Evolutionary conservation across 192 early-diverging fungal species (phyloP).

Genomic region (Lobulomyces angularis): DNA sequence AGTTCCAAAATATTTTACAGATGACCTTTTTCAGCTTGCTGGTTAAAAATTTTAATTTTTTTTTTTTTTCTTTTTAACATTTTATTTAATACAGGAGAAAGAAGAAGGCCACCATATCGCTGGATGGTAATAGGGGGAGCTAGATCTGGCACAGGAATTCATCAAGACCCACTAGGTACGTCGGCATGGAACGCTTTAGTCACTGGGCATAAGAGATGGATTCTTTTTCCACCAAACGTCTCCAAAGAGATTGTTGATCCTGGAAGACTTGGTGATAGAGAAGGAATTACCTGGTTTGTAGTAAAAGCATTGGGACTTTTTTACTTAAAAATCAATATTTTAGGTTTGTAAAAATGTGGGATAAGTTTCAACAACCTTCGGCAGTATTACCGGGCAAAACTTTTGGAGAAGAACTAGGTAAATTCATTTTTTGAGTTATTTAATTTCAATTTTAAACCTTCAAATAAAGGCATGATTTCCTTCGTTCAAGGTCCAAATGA

Average conservation of each 20-base stretch:
- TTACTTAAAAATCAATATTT: constrained; percentile 13
- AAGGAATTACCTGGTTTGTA: constrained; percentile 64
- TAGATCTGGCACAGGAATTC: constrained; percentile 58
- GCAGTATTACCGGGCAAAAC: constrained; percentile 3
- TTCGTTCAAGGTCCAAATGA: constrained; percentile 62
- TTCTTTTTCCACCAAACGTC: constrained; percentile 59
- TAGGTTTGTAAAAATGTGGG: constrained; percentile 3
- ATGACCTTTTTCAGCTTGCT: constrained; percentile 56
- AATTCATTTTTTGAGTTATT: too few relatives aligned
- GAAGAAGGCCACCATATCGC: constrained; percentile 54
- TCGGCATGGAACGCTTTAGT: constrained; percentile 70
- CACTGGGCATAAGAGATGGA: constrained; percentile 58
- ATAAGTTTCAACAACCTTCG: not conserved
- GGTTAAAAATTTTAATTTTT: too few relatives aligned
- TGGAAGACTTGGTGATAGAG: constrained; percentile 38
- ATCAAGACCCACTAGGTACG: constrained; percentile 65
- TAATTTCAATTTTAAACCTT: too few relatives aligned
- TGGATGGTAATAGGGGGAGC: constrained; percentile 67
- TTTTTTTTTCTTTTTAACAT: too few relatives aligned
- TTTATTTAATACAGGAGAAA: too few relatives aligned
- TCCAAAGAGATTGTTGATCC: constrained; percentile 46
- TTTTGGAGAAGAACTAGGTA: constrained; percentile 32
- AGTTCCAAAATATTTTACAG: constrained; percentile 57
- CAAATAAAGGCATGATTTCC: constrained; percentile 60
- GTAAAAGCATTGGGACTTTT: constrained; percentile 41